Conservation (phyloP, 257 asterid species). For the Cynanchum wilfordii region DNA sequence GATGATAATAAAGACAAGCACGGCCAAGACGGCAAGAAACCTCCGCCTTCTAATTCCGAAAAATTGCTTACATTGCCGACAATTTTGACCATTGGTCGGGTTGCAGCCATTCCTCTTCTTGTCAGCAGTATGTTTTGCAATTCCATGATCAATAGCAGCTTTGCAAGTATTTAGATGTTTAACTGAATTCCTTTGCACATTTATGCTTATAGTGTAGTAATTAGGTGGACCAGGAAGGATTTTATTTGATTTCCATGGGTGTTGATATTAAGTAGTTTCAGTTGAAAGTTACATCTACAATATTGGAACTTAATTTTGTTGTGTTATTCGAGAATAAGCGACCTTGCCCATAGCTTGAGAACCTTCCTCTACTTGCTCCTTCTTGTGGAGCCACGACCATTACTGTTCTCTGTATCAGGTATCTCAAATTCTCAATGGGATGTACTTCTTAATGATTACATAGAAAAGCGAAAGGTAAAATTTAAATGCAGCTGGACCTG, state of each 20-base stretch:
- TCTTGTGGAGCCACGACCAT: too few species aligned
- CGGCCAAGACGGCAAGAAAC: conserved; percentile 24
- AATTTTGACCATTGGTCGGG: conserved; percentile 87
- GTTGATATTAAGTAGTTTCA: background rate
- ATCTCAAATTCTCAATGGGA: too few species aligned
- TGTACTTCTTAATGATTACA: too few species aligned
- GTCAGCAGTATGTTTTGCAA: conserved; percentile 50
- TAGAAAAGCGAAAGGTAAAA: too few species aligned
- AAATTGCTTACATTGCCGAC: conserved; percentile 93
- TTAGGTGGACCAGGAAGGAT: background rate
- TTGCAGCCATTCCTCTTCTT: conserved; percentile 77
- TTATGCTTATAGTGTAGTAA: background rate
- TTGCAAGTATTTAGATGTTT: background rate
- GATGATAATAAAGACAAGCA: conserved; percentile 31
- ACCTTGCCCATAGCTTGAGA: background rate
- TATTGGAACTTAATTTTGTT: background rate
- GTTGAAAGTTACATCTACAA: background rate
- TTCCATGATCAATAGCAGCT: background rate
- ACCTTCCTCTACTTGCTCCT: too few species aligned
- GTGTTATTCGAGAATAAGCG: background rate
- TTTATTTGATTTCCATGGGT: background rate
- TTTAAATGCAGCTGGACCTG: too few species aligned
- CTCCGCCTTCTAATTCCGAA: conserved; percentile 27
- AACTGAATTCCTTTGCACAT: background rate
- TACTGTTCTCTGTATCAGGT: too few species aligned